Conservation (phyloP, 352 stramenopile genomes). For the Globisporangium megalacanthum region DNA sequence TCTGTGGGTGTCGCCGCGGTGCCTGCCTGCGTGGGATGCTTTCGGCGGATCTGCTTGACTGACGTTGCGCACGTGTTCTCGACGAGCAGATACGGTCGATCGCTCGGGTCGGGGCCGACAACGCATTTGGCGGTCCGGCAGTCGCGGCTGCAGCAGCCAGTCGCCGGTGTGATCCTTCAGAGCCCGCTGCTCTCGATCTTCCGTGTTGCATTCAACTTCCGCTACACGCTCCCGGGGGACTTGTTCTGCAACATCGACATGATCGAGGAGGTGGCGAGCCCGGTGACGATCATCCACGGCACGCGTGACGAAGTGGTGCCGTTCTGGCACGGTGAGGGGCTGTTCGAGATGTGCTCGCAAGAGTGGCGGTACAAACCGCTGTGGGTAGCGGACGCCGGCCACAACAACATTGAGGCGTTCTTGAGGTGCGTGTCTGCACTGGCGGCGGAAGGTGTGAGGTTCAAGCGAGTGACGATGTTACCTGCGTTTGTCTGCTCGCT, state of each 20-base stretch:
- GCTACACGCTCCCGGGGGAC: constrained; percentile 95
- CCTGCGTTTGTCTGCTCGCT: not conserved
- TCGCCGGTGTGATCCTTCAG: constrained; percentile 95
- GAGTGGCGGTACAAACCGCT: constrained; percentile 95
- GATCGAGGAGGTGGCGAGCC: constrained; percentile 86
- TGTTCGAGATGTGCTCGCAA: constrained; percentile 91
- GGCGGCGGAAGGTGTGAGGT: too few species aligned
- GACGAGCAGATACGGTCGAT: constrained; percentile 75
- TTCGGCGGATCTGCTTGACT: not conserved
- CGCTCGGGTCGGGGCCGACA: constrained; percentile 92
- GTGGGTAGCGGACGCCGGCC: constrained; percentile 95
- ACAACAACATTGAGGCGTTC: constrained; percentile 99
- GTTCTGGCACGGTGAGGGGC: constrained; percentile 95
- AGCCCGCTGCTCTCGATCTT: constrained; percentile 96
- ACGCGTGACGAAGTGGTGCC: constrained; percentile 98
- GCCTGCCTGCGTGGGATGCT: constrained; percentile 1
- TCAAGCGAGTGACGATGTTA: not conserved
- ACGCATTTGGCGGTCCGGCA: constrained; percentile 95
- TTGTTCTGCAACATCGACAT: constrained; percentile 98
- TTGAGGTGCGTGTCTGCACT: constrained; percentile 49
- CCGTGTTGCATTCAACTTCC: constrained; percentile 97
- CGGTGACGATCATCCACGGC: constrained; percentile 97
- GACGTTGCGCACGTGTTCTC: not conserved
- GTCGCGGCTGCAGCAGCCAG: constrained; percentile 78
- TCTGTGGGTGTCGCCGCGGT: constrained; percentile 66